Evolutionary conservation across 768 basidiomycete species (phyloP), one percentile per base, ranked within the genome.

Genomic region (Collybia sordida): DNA sequence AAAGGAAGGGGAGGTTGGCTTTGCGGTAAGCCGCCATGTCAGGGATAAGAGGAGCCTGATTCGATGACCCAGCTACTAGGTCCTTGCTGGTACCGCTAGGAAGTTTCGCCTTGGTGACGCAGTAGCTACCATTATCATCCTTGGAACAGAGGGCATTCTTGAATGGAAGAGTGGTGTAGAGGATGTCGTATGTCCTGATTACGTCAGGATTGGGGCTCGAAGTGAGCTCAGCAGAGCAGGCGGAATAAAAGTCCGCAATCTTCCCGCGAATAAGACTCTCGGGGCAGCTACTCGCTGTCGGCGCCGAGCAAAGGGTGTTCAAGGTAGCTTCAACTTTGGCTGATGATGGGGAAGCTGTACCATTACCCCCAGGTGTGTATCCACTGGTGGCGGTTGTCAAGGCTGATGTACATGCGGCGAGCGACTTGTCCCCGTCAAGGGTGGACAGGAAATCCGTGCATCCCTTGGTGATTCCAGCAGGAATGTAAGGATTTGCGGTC

Each of bases 1-100:
- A 84, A 56, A 98, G 74, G 88, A 91, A 97, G 28, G 82, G 73
- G 47, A 97, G 67, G 74, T 88, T 90, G 62, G 78, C 79, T 40
- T 70, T 56, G 39, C 58, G 53, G 70, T 76, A 87, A 8, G 79
- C 77, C 8, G 73, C 72, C 39, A 75, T 65, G 68, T 90, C 85
- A 51, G 85, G 85, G 23, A 77, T 65, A 69, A 72, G 61, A 37
- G 59, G 56, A 51, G 56, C 62, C 27, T 65, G 62, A 34, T 54
- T 44, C n/a, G 62, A 37, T 15, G 45, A 35, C 12, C 31, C 31
- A 17, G 45, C 36, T 3, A 19, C 27, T 15, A 38, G 23, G 15
- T 38, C 18, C 14, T 47, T 63, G 52, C 40, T 63, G 52, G 42
- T 60, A 37, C 50, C 62, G 27, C 39, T 49, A n/a, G 68, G 64